Percentiles rank a stretch among this genome's conserved stretches.
These are phyloP conservation scores for Boletus holoroseus DNA, from an alignment of 1,284 basidiomycete species.

Conservation along the genomic window DNA sequence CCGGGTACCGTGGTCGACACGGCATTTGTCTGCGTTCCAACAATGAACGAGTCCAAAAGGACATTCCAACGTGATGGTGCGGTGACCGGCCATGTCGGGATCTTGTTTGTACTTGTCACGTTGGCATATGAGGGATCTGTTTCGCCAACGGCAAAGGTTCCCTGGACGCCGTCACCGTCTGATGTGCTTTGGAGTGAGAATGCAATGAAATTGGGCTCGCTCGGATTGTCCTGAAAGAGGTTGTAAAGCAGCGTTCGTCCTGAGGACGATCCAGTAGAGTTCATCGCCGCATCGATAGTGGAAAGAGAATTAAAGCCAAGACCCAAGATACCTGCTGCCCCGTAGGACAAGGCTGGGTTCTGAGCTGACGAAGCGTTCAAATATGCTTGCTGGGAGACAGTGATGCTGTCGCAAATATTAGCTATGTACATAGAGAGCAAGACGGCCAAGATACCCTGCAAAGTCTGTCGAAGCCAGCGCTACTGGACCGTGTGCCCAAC, in stretches of 20 bases:
- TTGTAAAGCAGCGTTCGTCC: constrained; percentile 71
- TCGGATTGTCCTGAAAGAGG: constrained; percentile 60
- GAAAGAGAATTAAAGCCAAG: constrained; percentile 76
- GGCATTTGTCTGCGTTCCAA: constrained; percentile 45
- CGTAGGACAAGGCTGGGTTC: constrained; percentile 69
- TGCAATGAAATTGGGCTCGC: constrained; percentile 71
- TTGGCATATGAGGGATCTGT: constrained; percentile 54
- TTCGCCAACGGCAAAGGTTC: constrained; percentile 69
- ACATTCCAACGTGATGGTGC: constrained; percentile 68
- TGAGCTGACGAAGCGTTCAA: constrained; percentile 54
- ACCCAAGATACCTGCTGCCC: constrained; percentile 66
- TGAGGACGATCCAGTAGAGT: constrained; percentile 47
- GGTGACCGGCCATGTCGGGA: constrained; percentile 64
- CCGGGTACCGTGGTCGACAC: constrained; percentile 51
- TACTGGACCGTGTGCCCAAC: constrained; percentile 64
- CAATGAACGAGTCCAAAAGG: constrained; percentile 62
- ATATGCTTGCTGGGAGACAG: constrained; percentile 60
- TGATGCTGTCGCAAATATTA: constrained; percentile 43
- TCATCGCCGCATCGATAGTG: constrained; percentile 56
- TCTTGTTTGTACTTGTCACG: constrained; percentile 48
- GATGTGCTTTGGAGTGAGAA: constrained; percentile 61
- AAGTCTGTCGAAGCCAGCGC: constrained; percentile 59
- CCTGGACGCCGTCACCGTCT: constrained; percentile 52
- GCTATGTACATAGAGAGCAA: background rate
- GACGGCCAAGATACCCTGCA: constrained; percentile 49